phyloP scores from a whole-genome alignment of 164 flowering plant genomes.

The Taxillus chinensis region DNA sequence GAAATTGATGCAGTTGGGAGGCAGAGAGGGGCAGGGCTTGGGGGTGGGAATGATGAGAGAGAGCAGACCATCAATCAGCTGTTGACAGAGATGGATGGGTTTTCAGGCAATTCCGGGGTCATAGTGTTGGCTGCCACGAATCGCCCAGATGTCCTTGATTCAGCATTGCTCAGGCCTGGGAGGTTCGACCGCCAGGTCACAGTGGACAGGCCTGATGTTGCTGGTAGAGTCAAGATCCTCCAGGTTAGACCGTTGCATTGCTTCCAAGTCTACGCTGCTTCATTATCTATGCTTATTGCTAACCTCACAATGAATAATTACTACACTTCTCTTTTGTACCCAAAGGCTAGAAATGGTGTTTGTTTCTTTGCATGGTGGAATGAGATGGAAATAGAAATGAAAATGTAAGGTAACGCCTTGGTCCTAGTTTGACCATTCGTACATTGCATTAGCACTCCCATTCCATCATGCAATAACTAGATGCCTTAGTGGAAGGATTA shows the following conservation, averaged over 20 bases:
- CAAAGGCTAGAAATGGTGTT: too few relatives aligned
- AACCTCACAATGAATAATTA: too few relatives aligned
- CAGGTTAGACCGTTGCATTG: conserved; percentile 37
- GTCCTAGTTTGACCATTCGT: not conserved
- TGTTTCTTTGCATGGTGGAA: not conserved
- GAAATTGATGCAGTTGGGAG: conserved; percentile 99
- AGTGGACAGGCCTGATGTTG: conserved; percentile 92
- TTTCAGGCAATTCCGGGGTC: conserved; percentile 81
- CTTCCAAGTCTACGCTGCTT: not conserved
- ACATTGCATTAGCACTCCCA: not conserved
- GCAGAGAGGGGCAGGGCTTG: conserved; percentile 92
- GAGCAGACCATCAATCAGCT: conserved; percentile 96
- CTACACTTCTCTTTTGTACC: too few relatives aligned
- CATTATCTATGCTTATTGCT: not conserved
- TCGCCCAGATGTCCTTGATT: conserved; percentile 89
- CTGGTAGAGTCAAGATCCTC: conserved; percentile 87
- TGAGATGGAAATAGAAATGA: not conserved
- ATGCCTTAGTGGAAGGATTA: too few relatives aligned
- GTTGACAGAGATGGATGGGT: conserved; percentile 95
- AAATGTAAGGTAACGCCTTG: not conserved
- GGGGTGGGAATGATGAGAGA: conserved; percentile 97
- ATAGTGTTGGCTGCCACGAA: conserved; percentile 92
- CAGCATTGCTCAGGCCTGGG: conserved; percentile 94
- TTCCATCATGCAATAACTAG: not conserved
- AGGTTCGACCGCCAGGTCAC: conserved; percentile 95